A percentile compares a stretch with the other conserved stretches of the same genome.
phyloP scores from a whole-genome alignment of 2,329 filamentous ascomycete genomes.

The Rhynchosporium agropyri region DNA sequence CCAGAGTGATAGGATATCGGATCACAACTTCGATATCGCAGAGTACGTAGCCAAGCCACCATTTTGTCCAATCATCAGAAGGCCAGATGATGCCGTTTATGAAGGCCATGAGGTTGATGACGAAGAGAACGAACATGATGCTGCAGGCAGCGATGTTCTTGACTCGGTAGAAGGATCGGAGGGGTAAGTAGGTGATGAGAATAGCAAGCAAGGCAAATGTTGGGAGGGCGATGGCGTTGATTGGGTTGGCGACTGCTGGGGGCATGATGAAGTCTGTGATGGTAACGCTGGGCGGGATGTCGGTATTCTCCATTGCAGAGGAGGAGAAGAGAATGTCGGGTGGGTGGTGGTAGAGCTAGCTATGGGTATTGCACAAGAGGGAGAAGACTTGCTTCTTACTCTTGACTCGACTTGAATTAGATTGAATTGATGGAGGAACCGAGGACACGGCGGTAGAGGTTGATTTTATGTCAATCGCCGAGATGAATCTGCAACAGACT shows the following conservation, averaged over 20 bases:
- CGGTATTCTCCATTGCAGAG: constrained; percentile 12
- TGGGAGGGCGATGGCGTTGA: constrained; percentile 48
- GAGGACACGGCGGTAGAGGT: background rate
- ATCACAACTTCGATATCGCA: constrained; percentile 68
- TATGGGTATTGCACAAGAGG: background rate
- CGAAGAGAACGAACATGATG: constrained; percentile 57
- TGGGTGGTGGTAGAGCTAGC: too few relatives aligned
- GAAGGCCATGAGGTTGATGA: constrained; percentile 60
- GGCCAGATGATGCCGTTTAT: constrained; percentile 68
- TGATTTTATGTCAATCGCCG: background rate
- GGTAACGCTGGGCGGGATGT: constrained; percentile 4
- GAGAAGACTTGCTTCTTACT: background rate
- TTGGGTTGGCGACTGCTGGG: constrained; percentile 20
- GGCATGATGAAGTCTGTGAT: background rate
- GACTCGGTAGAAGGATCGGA: constrained; percentile 62
- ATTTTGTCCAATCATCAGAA: constrained; percentile 55
- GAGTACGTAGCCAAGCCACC: constrained; percentile 59
- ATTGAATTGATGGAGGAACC: background rate
- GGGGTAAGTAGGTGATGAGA: constrained; percentile 56
- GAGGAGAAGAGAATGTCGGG: background rate
- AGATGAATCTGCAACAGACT: constrained; percentile 18
- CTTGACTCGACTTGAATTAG: too few relatives aligned
- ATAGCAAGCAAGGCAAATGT: constrained; percentile 53
- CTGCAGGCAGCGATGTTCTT: constrained; percentile 61
- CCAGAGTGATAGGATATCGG: constrained; percentile 54